phyloP scores from a whole-genome alignment of 1,284 basidiomycete genomes.

The Earliella scabrosa region DNA sequence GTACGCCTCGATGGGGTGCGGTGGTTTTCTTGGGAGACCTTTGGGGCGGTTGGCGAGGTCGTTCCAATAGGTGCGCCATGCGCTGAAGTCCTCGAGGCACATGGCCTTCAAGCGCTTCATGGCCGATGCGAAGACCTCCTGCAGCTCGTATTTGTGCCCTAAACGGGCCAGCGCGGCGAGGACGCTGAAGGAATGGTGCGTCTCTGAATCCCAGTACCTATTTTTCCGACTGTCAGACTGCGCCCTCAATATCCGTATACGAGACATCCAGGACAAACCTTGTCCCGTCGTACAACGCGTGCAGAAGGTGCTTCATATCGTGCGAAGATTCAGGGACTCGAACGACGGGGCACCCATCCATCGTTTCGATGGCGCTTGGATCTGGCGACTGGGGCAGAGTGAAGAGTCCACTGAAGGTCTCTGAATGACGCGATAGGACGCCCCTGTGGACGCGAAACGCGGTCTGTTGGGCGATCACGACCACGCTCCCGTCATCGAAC shows the following conservation, averaged over 20 bases:
- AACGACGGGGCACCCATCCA: slow-evolving; percentile 9
- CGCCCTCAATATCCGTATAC: not conserved
- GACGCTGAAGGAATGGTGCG: not conserved
- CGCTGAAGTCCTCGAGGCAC: too few species aligned
- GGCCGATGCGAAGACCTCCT: not conserved
- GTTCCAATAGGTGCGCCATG: too few species aligned
- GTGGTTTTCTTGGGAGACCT: not conserved
- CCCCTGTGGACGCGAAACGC: slow-evolving; percentile 10
- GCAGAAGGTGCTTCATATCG: slow-evolving; percentile 9
- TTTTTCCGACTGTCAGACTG: not conserved
- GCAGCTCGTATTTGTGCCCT: slow-evolving; percentile 16
- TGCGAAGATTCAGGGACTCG: slow-evolving; percentile 9
- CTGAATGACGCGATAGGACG: slow-evolving; percentile 4
- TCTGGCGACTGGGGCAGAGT: slow-evolving; percentile 1
- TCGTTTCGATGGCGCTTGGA: not conserved
- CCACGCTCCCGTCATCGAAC: slow-evolving; percentile 11
- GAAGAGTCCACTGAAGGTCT: slow-evolving; percentile 10
- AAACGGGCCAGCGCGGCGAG: slow-evolving; percentile 6
- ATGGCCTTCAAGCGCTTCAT: not conserved
- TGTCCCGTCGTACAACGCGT: slow-evolving; percentile 6
- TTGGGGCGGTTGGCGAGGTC: not conserved
- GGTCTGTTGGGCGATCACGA: slow-evolving; percentile 3
- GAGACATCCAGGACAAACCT: not conserved
- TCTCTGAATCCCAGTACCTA: not conserved
- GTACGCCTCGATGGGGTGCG: slow-evolving; percentile 1